Base-by-base conservation (phyloP, 2,329 filamentous ascomycete species). In the Diaporthe sp. region DNA sequence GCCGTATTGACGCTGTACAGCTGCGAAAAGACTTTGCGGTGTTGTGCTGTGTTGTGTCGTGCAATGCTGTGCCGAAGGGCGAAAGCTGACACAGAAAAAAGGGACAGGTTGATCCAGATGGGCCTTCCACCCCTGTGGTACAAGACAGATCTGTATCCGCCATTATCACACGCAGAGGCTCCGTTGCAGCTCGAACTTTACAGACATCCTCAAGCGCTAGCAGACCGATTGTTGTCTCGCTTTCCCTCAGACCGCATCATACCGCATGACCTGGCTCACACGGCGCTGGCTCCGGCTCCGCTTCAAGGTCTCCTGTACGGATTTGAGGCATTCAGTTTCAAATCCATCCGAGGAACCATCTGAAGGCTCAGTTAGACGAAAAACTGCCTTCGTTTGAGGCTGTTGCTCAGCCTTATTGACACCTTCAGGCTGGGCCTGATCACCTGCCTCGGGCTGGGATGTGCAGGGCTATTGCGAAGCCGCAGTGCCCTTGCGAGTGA, bases 251-350 rank as follows among this genome's bases (percentile, higher is more conserved):
- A n/a, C 22, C 31, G 62, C 44, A 37, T 37, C 62, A 51, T 39
- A 68, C 28, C 42, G 61, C 61, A 49, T 65, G 42, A 34, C 9
- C 22, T 39, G 13, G 8, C n/a, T 31, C 25, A 31, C 9, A 68
- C 62, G 62, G 46, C 62, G 62, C 46, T 51, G 44, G 22, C n/a
- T 31, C 62, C 62, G 62, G 62, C 31, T 68, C 44, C 44, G 62
- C 44, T n/a, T 46, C 12, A 37, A 25, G 62, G 4, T 37, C 28
- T 28, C 31, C 31, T 51, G 5, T 37, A 25, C 25, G 22, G 19
- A 51, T 53, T 46, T 7, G 31, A 7, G 31, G 46, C 46, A 25
- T 51, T 37, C 22, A 53, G 31, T 68, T 51, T 68, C 46, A 25
- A 51, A 25, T 22, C 44, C 62, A 25, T 68, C 62, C 44, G 8